Base-by-base conservation (phyloP, 345 rosid species). In the Cardamine occulta region DNA sequence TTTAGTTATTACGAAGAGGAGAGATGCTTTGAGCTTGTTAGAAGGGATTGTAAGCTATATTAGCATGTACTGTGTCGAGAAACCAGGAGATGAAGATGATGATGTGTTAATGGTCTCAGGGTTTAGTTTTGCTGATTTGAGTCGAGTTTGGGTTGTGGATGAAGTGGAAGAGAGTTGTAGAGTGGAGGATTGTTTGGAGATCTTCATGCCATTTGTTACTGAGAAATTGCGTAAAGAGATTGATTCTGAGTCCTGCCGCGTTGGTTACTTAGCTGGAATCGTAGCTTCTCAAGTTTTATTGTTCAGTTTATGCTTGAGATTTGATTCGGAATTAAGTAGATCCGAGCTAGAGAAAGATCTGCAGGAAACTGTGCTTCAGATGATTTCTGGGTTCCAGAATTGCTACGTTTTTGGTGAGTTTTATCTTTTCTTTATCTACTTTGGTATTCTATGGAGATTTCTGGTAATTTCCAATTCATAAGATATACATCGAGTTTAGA, bases 241-340 rank as follows among this genome's bases (percentile, higher is more conserved):
- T 7, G 70, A 75, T 51, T 80, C 66, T 34, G 87, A 82, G 44
- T 57, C 73, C 29, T 85, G 87, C 66, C 52, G 63, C 39, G 66
- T 86, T 63, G 87, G 85, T 55, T 67, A 56, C 72, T 80, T 90
- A 68, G 91, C 91, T 29, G 97, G 96, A 70, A 75, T 83, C 9
- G 96, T 92, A 2, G 89, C 87, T 88, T 73, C 79, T 49, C 89
- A 92, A 82, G 80, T 72, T 13, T 80, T 90, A 23, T 64, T 88
- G 80, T 72, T 93, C 76, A 81, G 72, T 68, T 66, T 83, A 39
- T 83, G 95, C 79, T 80, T 86, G 84, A 90, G 84, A 31, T 86
- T 86, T 59, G 81, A 78, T 24, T 66, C 54, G 5, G 80, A 68
- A 13, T 59, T 47, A 64, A 63, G 74, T 28, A 63, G 76, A 39